Base-by-base conservation (phyloP, 2,329 filamentous ascomycete genomes). In the Colletotrichum truncatum region DNA sequence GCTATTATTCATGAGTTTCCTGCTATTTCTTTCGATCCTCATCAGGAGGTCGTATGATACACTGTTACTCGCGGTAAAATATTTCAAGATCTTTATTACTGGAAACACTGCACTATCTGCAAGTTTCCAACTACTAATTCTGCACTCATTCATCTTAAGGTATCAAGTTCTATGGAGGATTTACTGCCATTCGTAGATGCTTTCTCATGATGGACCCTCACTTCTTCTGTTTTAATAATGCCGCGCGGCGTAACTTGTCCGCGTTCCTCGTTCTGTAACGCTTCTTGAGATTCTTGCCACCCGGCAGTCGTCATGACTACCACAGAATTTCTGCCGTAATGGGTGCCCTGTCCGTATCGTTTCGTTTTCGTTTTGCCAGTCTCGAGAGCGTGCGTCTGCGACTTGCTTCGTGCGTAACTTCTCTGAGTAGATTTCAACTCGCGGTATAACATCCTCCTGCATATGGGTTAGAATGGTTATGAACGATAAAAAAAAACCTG, bases 241-340 rank as follows among this genome's bases (percentile, higher is more conserved):
- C 73, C 75, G 3, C 48, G 46, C 21, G 61, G 48, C 30, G 39
- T 39, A 6, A 25, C 18, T 14, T 60, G 46, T 0, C 68, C 59
- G 36, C 52, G 67, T 6, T 71, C 69, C 0, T 62, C 32, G 7
- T 75, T 70, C 26, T 73, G 72, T 1, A 77, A 67, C 3, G 70
- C 73, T 56, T 77, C 75, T 54, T 76, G 73, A 0, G 75, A 77
- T 18, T 76, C 75, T 21, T 76, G 70, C 73, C 73, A 76, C 1
- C 70, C 72, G 0, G 67, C 46, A 4, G 64, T 73, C 4, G 75
- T 76, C 74, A 76, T 75, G 39, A 76, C 75, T 11, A 75, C 66
- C 2, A 75, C 71, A 0, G 74, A 74, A 26, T 73, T 77, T 7
- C 71, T 70, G 6, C 75, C 72, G 23, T 75, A 74, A 34, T 68